These are phyloP conservation scores for Nemania bipapillata DNA, from an alignment of 2,329 filamentous ascomycete genomes.

Conservation along the genomic window DNA sequence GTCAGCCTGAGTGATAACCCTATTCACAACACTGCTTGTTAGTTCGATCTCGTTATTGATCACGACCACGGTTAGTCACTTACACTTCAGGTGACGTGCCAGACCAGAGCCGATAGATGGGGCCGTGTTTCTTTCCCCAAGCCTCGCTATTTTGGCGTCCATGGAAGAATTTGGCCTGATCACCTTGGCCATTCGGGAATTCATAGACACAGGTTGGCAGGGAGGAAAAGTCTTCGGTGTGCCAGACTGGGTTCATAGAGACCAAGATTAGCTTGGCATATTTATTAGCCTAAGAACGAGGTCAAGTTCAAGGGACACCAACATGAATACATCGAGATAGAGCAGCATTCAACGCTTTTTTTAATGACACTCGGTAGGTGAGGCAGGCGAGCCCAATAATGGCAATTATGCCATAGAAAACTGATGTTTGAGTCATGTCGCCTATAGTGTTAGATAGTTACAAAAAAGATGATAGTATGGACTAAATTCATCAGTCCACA, in stretches of 20 bases:
- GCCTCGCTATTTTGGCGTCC: conserved; percentile 49
- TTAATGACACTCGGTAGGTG: not conserved
- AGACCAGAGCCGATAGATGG: conserved; percentile 54
- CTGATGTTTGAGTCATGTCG: not conserved
- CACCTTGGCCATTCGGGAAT: conserved; percentile 55
- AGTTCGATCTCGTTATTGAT: not conserved
- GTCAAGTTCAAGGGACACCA: not conserved
- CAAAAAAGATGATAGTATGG: not conserved
- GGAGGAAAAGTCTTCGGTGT: conserved; percentile 1
- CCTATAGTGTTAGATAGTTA: not conserved
- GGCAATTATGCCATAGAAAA: conserved; percentile 8
- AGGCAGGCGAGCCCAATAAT: not conserved
- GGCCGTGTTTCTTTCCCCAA: conserved; percentile 52
- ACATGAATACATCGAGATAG: conserved; percentile 10
- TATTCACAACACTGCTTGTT: not conserved
- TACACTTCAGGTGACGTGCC: conserved; percentile 56
- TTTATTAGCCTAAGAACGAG: conserved; percentile 2
- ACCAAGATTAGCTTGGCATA: conserved; percentile 1
- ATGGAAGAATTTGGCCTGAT: conserved; percentile 55
- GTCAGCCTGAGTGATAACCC: too few relatives aligned
- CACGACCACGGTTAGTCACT: conserved; percentile 22
- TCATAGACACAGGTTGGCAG: conserved; percentile 38
- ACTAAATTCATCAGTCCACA: not conserved
- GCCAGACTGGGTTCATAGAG: conserved; percentile 1
- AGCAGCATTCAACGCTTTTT: not conserved